Conservation (phyloP, 1,284 basidiomycete genomes). For the Lentinula novae-zelandiae region DNA sequence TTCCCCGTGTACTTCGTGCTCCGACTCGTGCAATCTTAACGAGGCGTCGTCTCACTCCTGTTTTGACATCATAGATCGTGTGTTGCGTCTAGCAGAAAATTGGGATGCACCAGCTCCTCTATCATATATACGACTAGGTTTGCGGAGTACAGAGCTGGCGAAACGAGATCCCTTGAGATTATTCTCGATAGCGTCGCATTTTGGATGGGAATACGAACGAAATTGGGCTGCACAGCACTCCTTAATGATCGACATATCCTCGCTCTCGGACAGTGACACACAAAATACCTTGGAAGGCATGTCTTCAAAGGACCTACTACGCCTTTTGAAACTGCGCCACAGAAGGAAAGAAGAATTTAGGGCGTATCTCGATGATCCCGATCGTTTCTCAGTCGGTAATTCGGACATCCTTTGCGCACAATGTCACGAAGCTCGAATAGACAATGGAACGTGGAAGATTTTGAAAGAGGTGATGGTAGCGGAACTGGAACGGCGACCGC, state of each 20-base stretch:
- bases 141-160: constrained; percentile 31
- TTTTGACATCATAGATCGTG: constrained; percentile 30
- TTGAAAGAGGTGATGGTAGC: constrained; percentile 36
- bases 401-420: constrained; percentile 29
- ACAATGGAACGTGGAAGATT: constrained; percentile 36
- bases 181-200: constrained; percentile 39
- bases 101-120: constrained; percentile 42
- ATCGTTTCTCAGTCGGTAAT: constrained; percentile 41
- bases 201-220: constrained; percentile 38
- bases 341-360: constrained; percentile 34
- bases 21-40: not conserved
- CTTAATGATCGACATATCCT: constrained; percentile 30
- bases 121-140: constrained; percentile 30
- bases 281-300: constrained; percentile 8
- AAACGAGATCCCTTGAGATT: constrained; percentile 32
- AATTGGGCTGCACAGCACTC: constrained; percentile 35
- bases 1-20: not conserved
- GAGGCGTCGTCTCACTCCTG: constrained; percentile 11
- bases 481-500: constrained; percentile 36
- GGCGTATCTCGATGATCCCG: constrained; percentile 35
- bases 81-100: constrained; percentile 38
- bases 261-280: not conserved
- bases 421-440: constrained; percentile 36
- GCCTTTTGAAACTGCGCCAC: constrained; percentile 35
- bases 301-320: constrained; percentile 32